phyloP scores from a whole-genome alignment of 2,329 filamentous ascomycete genomes.

The Lachnellula suecica region DNA sequence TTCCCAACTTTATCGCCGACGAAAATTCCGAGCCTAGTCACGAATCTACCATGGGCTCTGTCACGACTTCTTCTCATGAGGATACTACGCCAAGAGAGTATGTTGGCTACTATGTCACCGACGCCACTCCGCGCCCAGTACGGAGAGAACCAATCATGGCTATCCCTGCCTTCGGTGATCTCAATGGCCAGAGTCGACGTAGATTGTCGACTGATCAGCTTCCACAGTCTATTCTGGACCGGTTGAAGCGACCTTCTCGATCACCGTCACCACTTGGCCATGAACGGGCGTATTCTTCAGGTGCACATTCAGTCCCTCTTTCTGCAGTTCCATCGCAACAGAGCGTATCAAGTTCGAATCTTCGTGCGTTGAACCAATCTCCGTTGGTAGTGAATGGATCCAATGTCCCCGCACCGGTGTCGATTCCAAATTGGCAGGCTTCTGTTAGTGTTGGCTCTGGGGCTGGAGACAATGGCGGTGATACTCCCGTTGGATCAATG shows the following conservation, averaged over 20 bases:
- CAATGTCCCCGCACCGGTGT: slow-evolving; percentile 23
- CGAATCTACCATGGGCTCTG: slow-evolving; percentile 13
- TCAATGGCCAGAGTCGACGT: slow-evolving; percentile 24
- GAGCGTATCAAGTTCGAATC: slow-evolving; percentile 25
- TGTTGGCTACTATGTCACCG: slow-evolving; percentile 34
- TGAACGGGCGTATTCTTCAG: slow-evolving; percentile 30
- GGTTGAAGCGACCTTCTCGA: slow-evolving; percentile 31
- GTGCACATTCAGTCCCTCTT: slow-evolving; percentile 24
- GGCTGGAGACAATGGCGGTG: slow-evolving; percentile 25
- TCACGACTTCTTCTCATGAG: slow-evolving; percentile 24
- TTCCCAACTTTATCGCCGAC: slow-evolving; percentile 57
- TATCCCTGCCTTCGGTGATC: slow-evolving; percentile 34
- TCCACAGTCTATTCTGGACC: slow-evolving; percentile 33
- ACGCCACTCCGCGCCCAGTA: slow-evolving; percentile 17
- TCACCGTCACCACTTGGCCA: slow-evolving; percentile 36
- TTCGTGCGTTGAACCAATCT: slow-evolving; percentile 27
- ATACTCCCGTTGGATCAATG: slow-evolving; percentile 23
- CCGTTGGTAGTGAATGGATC: slow-evolving; percentile 34
- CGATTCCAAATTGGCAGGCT: slow-evolving; percentile 28
- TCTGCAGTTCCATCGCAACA: slow-evolving; percentile 23
- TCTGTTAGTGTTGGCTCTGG: slow-evolving; percentile 24
- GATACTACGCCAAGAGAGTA: slow-evolving; percentile 31
- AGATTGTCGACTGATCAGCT: slow-evolving; percentile 33
- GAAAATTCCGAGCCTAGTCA: slow-evolving; percentile 35
- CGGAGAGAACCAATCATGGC: slow-evolving; percentile 22